A percentile compares a stretch with the other conserved stretches of the same genome.
phyloP scores from a whole-genome alignment of 1,284 basidiomycete genomes.

The Heterobasidion irregulare region DNA sequence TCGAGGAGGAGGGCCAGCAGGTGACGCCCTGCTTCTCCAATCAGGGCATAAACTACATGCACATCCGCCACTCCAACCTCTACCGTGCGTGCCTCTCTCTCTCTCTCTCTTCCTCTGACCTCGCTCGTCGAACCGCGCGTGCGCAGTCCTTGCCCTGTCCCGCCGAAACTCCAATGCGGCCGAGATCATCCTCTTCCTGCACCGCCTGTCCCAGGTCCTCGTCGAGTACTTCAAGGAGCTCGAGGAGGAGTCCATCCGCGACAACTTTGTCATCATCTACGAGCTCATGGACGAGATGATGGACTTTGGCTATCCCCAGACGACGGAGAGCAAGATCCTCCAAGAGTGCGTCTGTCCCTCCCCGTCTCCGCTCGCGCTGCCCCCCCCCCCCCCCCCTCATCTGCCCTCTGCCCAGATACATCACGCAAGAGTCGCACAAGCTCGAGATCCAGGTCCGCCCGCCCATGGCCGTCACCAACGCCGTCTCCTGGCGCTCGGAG shows the following conservation, averaged over 20 bases:
- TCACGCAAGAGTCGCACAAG: constrained; percentile 98
- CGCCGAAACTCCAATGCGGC: constrained; percentile 96
- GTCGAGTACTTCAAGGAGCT: constrained; percentile 99
- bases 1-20: constrained; percentile 95
- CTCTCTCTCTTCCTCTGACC: background rate
- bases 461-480: constrained; percentile 97
- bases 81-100: constrained; percentile 61
- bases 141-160: constrained; percentile 85
- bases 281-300: constrained; percentile 99
- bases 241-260: constrained; percentile 97
- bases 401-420: constrained; percentile 58
- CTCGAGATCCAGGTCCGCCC: constrained; percentile 86
- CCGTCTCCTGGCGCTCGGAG: constrained; percentile 97
- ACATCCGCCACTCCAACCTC: constrained; percentile 96
- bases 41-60: constrained; percentile 96
- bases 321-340: constrained; percentile 98
- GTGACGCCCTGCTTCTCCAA: constrained; percentile 94
- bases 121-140: background rate
- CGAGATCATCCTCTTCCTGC: constrained; percentile 95
- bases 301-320: constrained; percentile 99
- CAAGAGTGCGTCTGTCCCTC: constrained; percentile 71
- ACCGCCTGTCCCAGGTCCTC: constrained; percentile 83
- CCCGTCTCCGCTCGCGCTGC: background rate
- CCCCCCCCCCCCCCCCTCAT: background rate
- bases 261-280: constrained; percentile 98